These are phyloP conservation scores for Symbiodinium natans DNA, from an alignment of 73 alveolate species.

Conservation along the genomic window DNA sequence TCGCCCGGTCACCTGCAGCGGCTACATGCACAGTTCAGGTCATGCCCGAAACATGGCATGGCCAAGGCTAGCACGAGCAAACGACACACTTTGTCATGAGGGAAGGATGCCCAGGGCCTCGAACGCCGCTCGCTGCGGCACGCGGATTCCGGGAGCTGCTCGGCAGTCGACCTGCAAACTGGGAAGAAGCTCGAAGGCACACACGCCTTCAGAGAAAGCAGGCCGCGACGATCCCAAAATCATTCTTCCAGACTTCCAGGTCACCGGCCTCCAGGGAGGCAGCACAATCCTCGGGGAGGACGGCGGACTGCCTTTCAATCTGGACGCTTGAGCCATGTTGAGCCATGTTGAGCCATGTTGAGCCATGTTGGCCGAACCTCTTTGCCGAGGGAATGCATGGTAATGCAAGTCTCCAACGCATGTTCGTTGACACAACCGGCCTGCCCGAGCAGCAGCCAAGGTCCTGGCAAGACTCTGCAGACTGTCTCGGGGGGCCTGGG, in stretches of 20 bases:
- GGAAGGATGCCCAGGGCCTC: background rate
- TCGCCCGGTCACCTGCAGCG: background rate
- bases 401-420: background rate
- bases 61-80: too few species aligned
- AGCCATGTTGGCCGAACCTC: too few species aligned
- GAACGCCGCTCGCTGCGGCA: background rate
- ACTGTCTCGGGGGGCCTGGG: too few species aligned
- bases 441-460: background rate
- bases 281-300: constrained; percentile 23
- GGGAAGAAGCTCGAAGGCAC: background rate
- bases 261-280: constrained; percentile 7
- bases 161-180: background rate
- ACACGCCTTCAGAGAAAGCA: background rate
- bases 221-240: background rate
- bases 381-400: too few species aligned
- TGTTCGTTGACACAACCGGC: background rate
- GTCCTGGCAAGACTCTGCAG: background rate
- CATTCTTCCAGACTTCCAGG: background rate
- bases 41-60: background rate
- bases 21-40: background rate
- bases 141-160: background rate
- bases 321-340: too few species aligned
- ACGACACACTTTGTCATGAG: too few species aligned
- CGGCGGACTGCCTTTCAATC: constrained; percentile 43
- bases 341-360: too few species aligned